phyloP scores from a whole-genome alignment of 345 rosid genomes.

The Chamaenerion angustifolium region DNA sequence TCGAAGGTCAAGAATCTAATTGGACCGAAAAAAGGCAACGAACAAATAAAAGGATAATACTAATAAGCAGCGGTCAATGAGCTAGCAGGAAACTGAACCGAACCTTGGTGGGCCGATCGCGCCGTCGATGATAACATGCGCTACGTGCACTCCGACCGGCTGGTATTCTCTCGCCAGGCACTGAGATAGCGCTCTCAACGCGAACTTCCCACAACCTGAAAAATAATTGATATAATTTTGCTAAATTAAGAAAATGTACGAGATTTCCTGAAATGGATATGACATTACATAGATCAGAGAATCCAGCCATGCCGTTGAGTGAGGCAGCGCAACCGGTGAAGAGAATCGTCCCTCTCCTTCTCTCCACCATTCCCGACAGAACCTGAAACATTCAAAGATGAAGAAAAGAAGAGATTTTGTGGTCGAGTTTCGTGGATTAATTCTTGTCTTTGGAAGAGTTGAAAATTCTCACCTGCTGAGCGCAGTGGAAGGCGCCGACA shows the following conservation, averaged over 20 bases:
- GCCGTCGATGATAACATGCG: constrained; percentile 79
- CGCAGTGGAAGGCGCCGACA: constrained; percentile 67
- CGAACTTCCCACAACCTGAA: constrained; percentile 87
- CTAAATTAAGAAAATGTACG: too few species aligned
- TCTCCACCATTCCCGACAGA: constrained; percentile 80
- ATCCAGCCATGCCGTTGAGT: constrained; percentile 66
- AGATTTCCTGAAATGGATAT: too few species aligned
- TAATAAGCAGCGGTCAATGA: too few species aligned
- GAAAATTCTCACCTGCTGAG: constrained; percentile 53
- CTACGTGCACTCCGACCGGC: constrained; percentile 71
- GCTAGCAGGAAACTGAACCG: background rate
- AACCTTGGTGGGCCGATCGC: constrained; percentile 66
- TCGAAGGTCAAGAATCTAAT: too few species aligned
- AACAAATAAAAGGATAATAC: too few species aligned
- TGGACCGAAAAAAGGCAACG: too few species aligned
- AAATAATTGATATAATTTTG: background rate
- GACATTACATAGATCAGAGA: constrained; percentile 72
- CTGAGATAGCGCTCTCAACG: constrained; percentile 69
- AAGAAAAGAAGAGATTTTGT: too few species aligned
- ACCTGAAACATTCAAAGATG: constrained; percentile 25
- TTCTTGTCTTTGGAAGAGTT: too few species aligned
- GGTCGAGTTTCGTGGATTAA: too few species aligned
- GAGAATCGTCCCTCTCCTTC: constrained; percentile 79
- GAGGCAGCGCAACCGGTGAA: constrained; percentile 94
- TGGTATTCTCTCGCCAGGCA: constrained; percentile 78